Conservation (phyloP, 495 filamentous ascomycete species). For the Penicillium cosmopolitanum region DNA sequence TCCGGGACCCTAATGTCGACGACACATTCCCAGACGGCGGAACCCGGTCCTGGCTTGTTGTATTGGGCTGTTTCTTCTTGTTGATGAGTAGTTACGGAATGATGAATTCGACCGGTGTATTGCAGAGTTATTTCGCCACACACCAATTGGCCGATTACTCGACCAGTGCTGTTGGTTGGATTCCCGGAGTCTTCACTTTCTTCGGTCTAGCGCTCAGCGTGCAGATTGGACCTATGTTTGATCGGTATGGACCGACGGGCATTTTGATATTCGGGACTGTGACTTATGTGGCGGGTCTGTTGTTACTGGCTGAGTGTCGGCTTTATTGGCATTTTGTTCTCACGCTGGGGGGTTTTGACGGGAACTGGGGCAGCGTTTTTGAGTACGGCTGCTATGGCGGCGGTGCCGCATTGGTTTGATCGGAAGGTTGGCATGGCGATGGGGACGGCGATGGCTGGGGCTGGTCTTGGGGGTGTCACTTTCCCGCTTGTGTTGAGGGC, state of each 20-base stretch:
- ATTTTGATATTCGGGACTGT: constrained; percentile 57
- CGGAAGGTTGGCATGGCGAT: constrained; percentile 40
- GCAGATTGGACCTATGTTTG: constrained; percentile 68
- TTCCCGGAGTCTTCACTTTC: constrained; percentile 65
- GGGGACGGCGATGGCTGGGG: constrained; percentile 43
- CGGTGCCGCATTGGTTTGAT: constrained; percentile 48
- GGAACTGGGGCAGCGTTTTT: constrained; percentile 62
- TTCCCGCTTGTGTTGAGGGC: constrained; percentile 62
- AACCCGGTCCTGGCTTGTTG: constrained; percentile 62
- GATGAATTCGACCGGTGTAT: constrained; percentile 63
- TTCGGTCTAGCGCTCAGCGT: constrained; percentile 64
- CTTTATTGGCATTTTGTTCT: constrained; percentile 72
- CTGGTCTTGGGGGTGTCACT: constrained; percentile 57
- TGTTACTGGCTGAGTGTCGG: constrained; percentile 55
- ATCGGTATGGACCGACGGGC: constrained; percentile 58
- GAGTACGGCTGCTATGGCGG: constrained; percentile 51
- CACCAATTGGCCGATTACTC: constrained; percentile 61
- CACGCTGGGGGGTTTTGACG: constrained; percentile 60
- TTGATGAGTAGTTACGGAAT: constrained; percentile 65
- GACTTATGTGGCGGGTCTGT: constrained; percentile 53
- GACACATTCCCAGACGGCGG: constrained; percentile 65
- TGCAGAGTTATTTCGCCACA: constrained; percentile 63
- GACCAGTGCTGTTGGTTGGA: constrained; percentile 65
- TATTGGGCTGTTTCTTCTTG: constrained; percentile 64
- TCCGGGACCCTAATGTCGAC: constrained; percentile 12